phyloP scores from a whole-genome alignment of 1,284 basidiomycete species.

The Malassezia restricta region DNA sequence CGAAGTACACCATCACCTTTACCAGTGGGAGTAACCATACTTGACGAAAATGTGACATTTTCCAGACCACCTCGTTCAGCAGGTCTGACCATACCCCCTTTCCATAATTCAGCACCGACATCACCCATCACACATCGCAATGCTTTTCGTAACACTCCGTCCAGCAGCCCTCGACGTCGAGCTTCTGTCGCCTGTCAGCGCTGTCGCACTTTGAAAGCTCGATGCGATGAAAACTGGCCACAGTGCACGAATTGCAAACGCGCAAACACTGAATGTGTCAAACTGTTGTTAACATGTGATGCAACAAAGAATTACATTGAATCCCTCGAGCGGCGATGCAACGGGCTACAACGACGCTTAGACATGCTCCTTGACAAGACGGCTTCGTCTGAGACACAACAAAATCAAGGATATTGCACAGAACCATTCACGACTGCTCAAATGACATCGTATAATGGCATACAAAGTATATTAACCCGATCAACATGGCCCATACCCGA shows the following conservation, averaged over 20 bases:
- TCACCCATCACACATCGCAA: background rate
- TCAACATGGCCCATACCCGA: too few species aligned
- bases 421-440: too few species aligned
- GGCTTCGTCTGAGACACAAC: too few species aligned
- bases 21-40: background rate
- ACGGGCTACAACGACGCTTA: background rate
- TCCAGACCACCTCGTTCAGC: background rate
- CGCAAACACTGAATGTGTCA: conserved; percentile 5
- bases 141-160: background rate
- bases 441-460: too few species aligned
- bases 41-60: background rate
- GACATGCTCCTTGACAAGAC: background rate
- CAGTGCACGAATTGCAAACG: conserved; percentile 3
- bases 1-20: background rate
- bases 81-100: background rate
- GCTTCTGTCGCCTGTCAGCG: conserved; percentile 3
- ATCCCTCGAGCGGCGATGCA: conserved; percentile 7
- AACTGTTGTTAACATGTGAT: background rate
- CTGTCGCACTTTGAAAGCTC: conserved; percentile 5
- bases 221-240: conserved; percentile 12
- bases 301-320: conserved; percentile 6
- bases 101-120: background rate
- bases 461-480: too few species aligned
- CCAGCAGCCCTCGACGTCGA: conserved; percentile 1
- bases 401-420: too few species aligned